phyloP scores from a whole-genome alignment of 306 rosid species.

The Quercus suber region DNA sequence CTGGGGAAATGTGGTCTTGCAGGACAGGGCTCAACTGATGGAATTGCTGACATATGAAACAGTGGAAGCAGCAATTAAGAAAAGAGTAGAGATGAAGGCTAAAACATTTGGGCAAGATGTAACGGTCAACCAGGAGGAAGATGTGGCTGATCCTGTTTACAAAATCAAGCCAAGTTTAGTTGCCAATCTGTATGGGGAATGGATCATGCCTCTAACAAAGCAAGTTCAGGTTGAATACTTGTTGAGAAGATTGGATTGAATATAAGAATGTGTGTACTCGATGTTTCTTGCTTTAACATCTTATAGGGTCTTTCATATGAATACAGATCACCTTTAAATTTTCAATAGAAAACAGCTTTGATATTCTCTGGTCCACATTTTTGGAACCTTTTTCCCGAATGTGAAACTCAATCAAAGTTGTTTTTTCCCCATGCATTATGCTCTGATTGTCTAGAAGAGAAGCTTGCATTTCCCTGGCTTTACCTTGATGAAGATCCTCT shows the following conservation, averaged over 20 bases:
- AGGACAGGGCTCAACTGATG: constrained; percentile 40
- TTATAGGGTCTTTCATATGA: background rate
- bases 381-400: background rate
- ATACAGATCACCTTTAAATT: background rate
- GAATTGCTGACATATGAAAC: constrained; percentile 38
- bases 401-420: background rate
- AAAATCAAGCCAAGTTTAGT: constrained; percentile 46
- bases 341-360: background rate
- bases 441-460: no score
- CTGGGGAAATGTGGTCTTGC: constrained; percentile 12
- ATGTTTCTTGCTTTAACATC: background rate
- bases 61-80: constrained; percentile 42
- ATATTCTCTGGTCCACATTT: background rate
- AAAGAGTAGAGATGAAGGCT: constrained; percentile 50
- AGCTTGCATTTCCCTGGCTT: no score
- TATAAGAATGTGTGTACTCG: background rate
- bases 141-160: constrained; percentile 24
- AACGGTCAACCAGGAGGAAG: constrained; percentile 4
- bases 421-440: background rate
- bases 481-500: no score
- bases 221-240: constrained; percentile 56
- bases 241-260: constrained; percentile 42
- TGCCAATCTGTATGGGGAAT: constrained; percentile 41
- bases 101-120: constrained; percentile 36
- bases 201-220: constrained; percentile 64